phyloP scores from a whole-genome alignment of 768 basidiomycete genomes.

The Clitopilus hobsonii region DNA sequence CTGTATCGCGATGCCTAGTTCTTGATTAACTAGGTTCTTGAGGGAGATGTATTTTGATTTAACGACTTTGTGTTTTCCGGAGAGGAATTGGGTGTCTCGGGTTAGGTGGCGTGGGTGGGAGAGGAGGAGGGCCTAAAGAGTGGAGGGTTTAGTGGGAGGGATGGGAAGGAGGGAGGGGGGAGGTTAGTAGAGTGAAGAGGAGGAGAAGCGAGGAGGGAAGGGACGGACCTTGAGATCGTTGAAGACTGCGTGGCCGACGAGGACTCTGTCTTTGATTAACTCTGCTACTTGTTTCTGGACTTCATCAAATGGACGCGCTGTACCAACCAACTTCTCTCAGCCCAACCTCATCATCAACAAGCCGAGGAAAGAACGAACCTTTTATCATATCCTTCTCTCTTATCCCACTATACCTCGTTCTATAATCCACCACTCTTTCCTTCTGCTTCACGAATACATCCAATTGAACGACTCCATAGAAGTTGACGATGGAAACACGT shows the following conservation, averaged over 20 bases:
- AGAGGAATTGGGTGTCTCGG: conserved; percentile 67
- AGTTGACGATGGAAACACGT: conserved; percentile 88
- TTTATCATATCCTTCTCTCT: conserved; percentile 67
- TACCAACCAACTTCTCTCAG: too few relatives aligned
- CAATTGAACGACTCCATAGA: conserved; percentile 69
- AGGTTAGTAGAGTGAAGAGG: conserved; percentile 1
- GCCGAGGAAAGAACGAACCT: conserved; percentile 33
- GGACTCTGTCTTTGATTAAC: conserved; percentile 68
- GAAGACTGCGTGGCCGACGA: conserved; percentile 88
- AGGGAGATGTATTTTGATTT: conserved; percentile 71
- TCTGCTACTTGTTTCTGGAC: conserved; percentile 77
- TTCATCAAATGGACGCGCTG: conserved; percentile 54
- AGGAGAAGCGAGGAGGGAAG: not conserved
- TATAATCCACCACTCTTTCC: conserved; percentile 88
- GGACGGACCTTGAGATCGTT: conserved; percentile 79
- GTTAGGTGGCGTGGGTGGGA: conserved; percentile 62
- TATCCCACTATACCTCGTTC: conserved; percentile 88
- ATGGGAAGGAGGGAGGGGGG: not conserved
- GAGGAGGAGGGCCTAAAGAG: conserved; percentile 69
- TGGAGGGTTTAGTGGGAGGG: conserved; percentile 6
- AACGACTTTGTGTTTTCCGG: conserved; percentile 52
- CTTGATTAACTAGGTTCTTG: conserved; percentile 73
- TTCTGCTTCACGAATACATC: conserved; percentile 86
- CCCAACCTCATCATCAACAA: too few relatives aligned
- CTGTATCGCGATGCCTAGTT: conserved; percentile 79